These are phyloP conservation scores for Globisporangium orthogonon DNA, from an alignment of 352 stramenopile genomes.

Conservation along the genomic window DNA sequence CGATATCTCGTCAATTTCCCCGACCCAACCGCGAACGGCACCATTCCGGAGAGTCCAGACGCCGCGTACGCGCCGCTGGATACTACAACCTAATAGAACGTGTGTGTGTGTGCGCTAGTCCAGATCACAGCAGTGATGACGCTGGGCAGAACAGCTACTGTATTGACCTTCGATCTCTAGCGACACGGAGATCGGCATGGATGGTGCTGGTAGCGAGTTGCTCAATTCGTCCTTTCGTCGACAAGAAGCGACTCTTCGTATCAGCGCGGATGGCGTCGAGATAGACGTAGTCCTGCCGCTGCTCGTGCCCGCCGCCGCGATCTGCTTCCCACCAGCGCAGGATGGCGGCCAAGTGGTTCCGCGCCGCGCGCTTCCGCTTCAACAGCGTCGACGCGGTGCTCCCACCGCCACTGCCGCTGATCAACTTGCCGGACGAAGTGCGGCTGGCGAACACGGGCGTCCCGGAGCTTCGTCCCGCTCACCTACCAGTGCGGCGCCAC, in stretches of 20 bases:
- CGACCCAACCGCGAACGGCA: constrained; percentile 15
- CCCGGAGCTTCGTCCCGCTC: constrained; percentile 23
- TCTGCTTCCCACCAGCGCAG: neutral
- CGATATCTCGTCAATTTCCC: constrained; percentile 64
- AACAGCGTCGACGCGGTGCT: constrained; percentile 27
- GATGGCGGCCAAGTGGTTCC: constrained; percentile 8
- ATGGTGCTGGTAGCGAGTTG: no score
- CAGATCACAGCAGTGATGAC: no score
- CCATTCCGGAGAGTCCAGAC: neutral
- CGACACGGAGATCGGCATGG: no score
- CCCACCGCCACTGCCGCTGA: constrained; percentile 51
- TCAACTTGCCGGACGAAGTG: constrained; percentile 45
- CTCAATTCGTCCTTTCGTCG: no score
- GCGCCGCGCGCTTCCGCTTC: constrained; percentile 16
- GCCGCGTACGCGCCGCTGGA: neutral
- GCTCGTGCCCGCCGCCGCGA: no score
- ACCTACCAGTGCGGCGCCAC: constrained; percentile 46
- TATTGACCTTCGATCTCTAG: no score
- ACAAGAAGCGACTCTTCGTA: no score
- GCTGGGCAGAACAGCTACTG: no score
- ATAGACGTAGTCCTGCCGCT: no score
- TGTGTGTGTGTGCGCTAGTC: no score
- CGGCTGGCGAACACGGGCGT: constrained; percentile 35
- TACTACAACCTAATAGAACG: constrained; percentile 3
- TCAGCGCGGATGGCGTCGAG: no score